Percentiles rank a stretch among this genome's conserved stretches.
Evolutionary conservation across 495 filamentous ascomycete species (phyloP).

Genomic region (Daldinia childiae): DNA sequence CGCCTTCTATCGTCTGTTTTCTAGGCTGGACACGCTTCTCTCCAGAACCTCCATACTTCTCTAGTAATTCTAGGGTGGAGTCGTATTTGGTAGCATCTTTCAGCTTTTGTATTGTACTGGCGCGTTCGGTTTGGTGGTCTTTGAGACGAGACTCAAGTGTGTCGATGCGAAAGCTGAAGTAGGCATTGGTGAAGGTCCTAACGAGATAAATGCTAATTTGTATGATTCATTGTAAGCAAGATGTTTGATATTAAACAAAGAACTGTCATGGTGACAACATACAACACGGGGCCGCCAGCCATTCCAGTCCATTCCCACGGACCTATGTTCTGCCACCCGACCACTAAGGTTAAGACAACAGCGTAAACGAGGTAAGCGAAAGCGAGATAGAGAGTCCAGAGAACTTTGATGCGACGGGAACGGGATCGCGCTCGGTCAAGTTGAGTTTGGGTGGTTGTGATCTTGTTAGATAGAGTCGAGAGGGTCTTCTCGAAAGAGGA

Average conservation of each 20-base stretch:
- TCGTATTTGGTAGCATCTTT: conserved; percentile 95
- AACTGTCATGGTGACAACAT: conserved; percentile 41
- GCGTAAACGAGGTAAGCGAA: conserved; percentile 89
- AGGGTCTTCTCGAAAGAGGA: conserved; percentile 93
- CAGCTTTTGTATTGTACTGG: conserved; percentile 89
- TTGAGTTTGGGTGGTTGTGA: conserved; percentile 72
- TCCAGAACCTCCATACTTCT: conserved; percentile 85
- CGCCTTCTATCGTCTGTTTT: conserved; percentile 45
- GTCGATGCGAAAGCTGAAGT: conserved; percentile 84
- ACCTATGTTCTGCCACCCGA: conserved; percentile 85
- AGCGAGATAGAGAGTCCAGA: conserved; percentile 88
- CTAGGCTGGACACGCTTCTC: conserved; percentile 56
- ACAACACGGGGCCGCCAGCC: conserved; percentile 81
- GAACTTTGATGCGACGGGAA: conserved; percentile 79
- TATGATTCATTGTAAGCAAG: conserved; percentile 27
- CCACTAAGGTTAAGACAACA: conserved; percentile 80
- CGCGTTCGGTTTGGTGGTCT: conserved; percentile 75
- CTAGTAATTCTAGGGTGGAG: conserved; percentile 88
- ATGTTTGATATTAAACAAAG: neutral
- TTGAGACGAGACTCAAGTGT: conserved; percentile 73
- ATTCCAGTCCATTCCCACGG: conserved; percentile 78
- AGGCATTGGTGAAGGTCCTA: conserved; percentile 66
- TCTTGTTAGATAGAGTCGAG: conserved; percentile 80
- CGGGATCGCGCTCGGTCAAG: conserved; percentile 76
- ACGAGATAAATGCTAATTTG: conserved; percentile 71